Percentiles rank a stretch among this genome's conserved stretches.
Evolutionary conservation across 164 flowering plant species (phyloP).

Genomic region (Piper betle): DNA sequence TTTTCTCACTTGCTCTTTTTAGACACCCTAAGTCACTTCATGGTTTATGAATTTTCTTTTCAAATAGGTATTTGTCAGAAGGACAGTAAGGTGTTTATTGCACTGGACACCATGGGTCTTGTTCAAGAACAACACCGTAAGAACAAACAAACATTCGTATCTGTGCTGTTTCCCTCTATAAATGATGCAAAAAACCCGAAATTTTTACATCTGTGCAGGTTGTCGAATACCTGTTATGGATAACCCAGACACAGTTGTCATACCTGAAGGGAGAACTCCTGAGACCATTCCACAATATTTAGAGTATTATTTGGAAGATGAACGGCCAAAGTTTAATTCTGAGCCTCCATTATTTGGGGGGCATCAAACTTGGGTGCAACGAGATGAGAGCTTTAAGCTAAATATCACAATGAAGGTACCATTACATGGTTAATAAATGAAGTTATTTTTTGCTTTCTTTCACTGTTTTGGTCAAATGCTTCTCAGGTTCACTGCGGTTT

Average conservation of each 20-base stretch:
- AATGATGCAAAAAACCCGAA: neutral
- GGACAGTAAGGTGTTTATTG: slow-evolving; percentile 57
- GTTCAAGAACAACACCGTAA: slow-evolving; percentile 75
- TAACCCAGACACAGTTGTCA: slow-evolving; percentile 52
- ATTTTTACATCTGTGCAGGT: slow-evolving; percentile 30
- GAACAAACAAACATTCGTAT: slow-evolving; percentile 9
- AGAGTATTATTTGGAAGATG: slow-evolving; percentile 53
- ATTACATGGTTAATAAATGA: neutral
- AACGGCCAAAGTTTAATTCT: slow-evolving; percentile 23
- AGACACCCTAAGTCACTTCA: neutral
- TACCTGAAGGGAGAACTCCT: slow-evolving; percentile 55
- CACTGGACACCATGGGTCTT: slow-evolving; percentile 62
- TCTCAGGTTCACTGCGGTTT: slow-evolving; percentile 95
- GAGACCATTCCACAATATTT: slow-evolving; percentile 42
- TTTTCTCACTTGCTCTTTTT: too few species aligned
- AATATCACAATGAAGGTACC: slow-evolving; percentile 74
- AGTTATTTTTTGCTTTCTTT: neutral
- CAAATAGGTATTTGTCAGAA: slow-evolving; percentile 80
- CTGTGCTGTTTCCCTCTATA: neutral
- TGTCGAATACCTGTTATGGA: slow-evolving; percentile 65
- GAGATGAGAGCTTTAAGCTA: slow-evolving; percentile 68
- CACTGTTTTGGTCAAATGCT: neutral
- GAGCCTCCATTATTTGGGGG: slow-evolving; percentile 79
- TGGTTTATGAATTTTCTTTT: slow-evolving; percentile 2
- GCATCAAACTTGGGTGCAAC: slow-evolving; percentile 61